These are phyloP conservation scores for Arthrobotrys iridis DNA, from an alignment of 2,329 filamentous ascomycete genomes.

Conservation along the genomic window DNA sequence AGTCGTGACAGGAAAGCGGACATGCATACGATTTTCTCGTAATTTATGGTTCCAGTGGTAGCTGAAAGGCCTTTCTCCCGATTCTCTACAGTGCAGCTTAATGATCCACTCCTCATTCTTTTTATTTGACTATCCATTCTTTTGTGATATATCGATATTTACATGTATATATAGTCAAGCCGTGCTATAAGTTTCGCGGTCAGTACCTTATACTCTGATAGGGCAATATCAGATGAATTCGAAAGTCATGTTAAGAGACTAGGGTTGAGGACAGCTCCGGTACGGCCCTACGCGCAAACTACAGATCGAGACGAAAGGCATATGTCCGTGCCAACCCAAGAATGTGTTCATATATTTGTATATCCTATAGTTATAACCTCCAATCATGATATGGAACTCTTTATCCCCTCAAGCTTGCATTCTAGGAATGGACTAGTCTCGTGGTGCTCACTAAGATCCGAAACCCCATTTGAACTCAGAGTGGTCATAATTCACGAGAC, in stretches of 20 bases:
- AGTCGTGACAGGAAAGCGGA: not conserved
- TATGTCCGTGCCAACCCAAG: not conserved
- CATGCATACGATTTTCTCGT: too few relatives aligned
- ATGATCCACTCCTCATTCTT: not conserved
- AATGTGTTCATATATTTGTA: not conserved
- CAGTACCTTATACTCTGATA: not conserved
- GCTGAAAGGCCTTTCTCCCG: too few relatives aligned
- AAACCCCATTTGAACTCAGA: not conserved
- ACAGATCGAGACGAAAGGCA: not conserved
- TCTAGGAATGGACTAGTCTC: not conserved
- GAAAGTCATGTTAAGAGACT: not conserved
- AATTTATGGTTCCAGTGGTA: too few relatives aligned
- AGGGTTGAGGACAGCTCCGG: not conserved
- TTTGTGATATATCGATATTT: not conserved
- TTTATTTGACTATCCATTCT: not conserved
- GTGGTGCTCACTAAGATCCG: not conserved
- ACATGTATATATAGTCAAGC: conserved; percentile 7
- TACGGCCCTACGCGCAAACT: not conserved
- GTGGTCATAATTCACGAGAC: not conserved
- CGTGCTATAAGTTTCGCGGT: not conserved
- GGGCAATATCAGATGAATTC: not conserved
- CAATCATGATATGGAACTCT: not conserved
- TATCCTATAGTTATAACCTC: not conserved
- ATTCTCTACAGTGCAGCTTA: not conserved
- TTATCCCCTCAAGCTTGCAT: not conserved